A percentile compares a stretch with the other conserved stretches of the same genome.
phyloP scores from a whole-genome alignment of 441 rosid species.

The Geranium incanum region DNA sequence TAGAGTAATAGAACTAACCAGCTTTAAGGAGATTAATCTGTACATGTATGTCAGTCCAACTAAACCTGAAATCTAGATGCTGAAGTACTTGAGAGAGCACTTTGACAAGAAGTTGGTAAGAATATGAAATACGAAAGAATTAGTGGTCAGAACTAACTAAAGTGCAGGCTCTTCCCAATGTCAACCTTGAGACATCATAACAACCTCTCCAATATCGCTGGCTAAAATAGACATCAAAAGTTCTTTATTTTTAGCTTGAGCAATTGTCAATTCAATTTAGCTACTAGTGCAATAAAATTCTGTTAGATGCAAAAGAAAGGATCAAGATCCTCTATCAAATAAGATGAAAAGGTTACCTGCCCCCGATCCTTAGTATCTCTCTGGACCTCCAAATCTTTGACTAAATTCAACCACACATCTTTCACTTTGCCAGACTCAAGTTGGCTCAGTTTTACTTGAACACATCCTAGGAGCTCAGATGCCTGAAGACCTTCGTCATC shows the following conservation, averaged over 20 bases:
- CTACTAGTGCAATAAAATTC: not conserved
- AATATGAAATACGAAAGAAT: not conserved
- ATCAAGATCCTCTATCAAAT: conserved; percentile 1
- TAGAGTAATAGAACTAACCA: no score
- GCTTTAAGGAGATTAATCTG: no score
- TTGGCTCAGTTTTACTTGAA: conserved; percentile 49
- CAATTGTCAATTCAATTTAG: not conserved
- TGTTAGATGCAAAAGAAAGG: not conserved
- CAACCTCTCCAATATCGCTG: not conserved
- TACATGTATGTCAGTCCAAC: no score
- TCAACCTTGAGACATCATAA: not conserved
- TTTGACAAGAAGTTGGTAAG: not conserved
- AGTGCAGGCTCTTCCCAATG: not conserved
- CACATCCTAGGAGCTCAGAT: conserved; percentile 72
- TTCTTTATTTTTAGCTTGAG: not conserved
- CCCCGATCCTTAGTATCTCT: conserved; percentile 88
- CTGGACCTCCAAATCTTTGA: conserved; percentile 81
- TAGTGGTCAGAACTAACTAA: not conserved
- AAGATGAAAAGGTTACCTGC: conserved; percentile 35
- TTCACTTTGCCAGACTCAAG: conserved; percentile 90
- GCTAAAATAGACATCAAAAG: not conserved
- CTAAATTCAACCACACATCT: conserved; percentile 75
- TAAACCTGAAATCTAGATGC: no score
- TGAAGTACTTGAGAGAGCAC: no score
- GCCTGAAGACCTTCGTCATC: conserved; percentile 93